Conservation (phyloP, 169 alveolate species). For the Babesia microti region DNA sequence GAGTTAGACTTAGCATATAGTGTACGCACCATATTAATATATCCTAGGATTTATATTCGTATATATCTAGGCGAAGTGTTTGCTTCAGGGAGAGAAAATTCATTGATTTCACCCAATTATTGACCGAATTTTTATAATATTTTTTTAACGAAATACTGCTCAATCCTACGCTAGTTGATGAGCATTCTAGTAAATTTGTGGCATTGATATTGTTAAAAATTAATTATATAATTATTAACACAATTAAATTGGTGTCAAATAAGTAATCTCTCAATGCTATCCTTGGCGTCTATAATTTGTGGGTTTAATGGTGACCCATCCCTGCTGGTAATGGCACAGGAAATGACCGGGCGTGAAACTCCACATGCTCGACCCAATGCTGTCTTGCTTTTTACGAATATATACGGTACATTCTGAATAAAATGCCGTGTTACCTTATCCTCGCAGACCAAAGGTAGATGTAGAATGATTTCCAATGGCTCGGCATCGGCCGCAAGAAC, state of each 20-base stretch:
- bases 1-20: no score
- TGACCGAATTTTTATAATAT: no score
- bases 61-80: no score
- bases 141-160: no score
- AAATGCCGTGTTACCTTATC: constrained; percentile 75
- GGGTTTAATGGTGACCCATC: constrained; percentile 89
- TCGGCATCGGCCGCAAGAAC: constrained; percentile 99
- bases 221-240: no score
- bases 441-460: constrained; percentile 94
- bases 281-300: constrained; percentile 90
- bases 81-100: no score
- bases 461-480: constrained; percentile 97
- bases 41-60: no score
- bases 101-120: no score
- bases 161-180: no score
- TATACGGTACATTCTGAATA: constrained; percentile 91
- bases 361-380: constrained; percentile 99
- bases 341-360: constrained; percentile 93
- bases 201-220: no score
- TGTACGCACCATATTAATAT: no score
- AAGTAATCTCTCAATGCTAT: constrained; percentile 90
- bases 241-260: constrained; percentile 58
- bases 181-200: no score
- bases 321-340: constrained; percentile 87
- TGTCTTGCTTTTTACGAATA: constrained; percentile 89